Conservation (phyloP, 2,329 filamentous ascomycete genomes). For the Cladophialophora chaetospira region DNA sequence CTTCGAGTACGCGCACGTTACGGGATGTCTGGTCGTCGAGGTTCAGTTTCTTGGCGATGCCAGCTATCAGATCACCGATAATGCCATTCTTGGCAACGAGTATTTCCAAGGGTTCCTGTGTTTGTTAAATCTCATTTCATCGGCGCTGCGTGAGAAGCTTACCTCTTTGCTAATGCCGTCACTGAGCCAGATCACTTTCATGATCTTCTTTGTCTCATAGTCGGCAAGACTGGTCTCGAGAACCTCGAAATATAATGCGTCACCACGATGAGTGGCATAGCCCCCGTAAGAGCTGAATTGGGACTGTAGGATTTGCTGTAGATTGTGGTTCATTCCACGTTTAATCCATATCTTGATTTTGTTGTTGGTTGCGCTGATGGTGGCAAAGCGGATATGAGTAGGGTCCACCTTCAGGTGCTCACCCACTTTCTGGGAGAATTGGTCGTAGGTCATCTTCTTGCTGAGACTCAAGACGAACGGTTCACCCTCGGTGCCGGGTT, state of each 20-base stretch:
- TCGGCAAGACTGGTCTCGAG: conserved; percentile 93
- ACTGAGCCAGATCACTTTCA: conserved; percentile 81
- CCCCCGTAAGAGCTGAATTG: conserved; percentile 72
- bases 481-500: conserved; percentile 54
- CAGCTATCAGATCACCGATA: conserved; percentile 74
- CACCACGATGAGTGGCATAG: conserved; percentile 66
- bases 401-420: conserved; percentile 74
- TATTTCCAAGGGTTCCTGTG: conserved; percentile 73
- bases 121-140: neutral
- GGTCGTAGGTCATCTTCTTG: conserved; percentile 87
- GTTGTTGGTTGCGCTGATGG: conserved; percentile 73
- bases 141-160: conserved; percentile 35
- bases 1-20: conserved; percentile 78
- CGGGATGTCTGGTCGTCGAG: conserved; percentile 74
- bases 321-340: conserved; percentile 68
- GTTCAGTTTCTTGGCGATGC: conserved; percentile 76
- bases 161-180: conserved; percentile 93
- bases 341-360: conserved; percentile 79
- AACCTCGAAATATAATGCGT: conserved; percentile 88
- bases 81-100: conserved; percentile 85
- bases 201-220: conserved; percentile 84
- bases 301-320: conserved; percentile 76
- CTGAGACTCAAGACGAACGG: conserved; percentile 79
- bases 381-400: conserved; percentile 89
- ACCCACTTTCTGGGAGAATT: conserved; percentile 79